A percentile compares a stretch with the other conserved stretches of the same genome.
Evolutionary conservation across 805 yeast genomes (phyloP).

Genomic region (Hermanozyma aechmeae): DNA sequence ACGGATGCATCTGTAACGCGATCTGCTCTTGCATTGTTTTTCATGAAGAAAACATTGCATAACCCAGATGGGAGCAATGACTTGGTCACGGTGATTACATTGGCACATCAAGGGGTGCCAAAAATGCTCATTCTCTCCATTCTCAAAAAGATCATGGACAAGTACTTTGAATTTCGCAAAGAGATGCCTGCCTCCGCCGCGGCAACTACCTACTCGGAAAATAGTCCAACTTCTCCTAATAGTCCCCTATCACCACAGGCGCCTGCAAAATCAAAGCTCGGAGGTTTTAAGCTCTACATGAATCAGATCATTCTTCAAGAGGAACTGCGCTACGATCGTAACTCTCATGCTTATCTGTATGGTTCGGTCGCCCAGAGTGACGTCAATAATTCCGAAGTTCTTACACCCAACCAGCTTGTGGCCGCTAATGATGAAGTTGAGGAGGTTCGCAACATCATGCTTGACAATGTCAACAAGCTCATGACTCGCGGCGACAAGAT

Average conservation of each 20-base stretch:
- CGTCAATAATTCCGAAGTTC: slow-evolving; percentile 12
- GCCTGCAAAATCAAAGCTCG: slow-evolving; percentile 17
- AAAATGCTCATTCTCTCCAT: slow-evolving; percentile 38
- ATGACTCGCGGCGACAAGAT: slow-evolving; percentile 74
- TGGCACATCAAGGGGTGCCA: slow-evolving; percentile 36
- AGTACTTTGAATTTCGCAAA: slow-evolving; percentile 34
- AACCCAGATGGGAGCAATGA: slow-evolving; percentile 38
- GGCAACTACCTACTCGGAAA: slow-evolving; percentile 1
- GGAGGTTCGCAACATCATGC: slow-evolving; percentile 60
- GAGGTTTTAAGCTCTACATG: slow-evolving; percentile 49
- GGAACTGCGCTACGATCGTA: slow-evolving; percentile 35
- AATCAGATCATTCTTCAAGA: slow-evolving; percentile 47
- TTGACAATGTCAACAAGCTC: slow-evolving; percentile 62
- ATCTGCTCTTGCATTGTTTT: slow-evolving; percentile 30
- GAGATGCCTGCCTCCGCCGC: slow-evolving; percentile 11
- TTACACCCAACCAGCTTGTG: slow-evolving; percentile 28
- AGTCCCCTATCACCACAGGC: neutral
- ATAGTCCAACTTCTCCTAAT: no score
- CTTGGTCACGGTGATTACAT: slow-evolving; percentile 41
- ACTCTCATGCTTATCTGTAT: slow-evolving; percentile 22
- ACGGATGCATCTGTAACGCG: slow-evolving; percentile 17
- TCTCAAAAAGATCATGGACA: slow-evolving; percentile 41
- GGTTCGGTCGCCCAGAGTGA: slow-evolving; percentile 15
- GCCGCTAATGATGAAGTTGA: slow-evolving; percentile 47
- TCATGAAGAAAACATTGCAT: slow-evolving; percentile 35